Conservation (phyloP, 257 asterid species). For the Ilex asprella region DNA sequence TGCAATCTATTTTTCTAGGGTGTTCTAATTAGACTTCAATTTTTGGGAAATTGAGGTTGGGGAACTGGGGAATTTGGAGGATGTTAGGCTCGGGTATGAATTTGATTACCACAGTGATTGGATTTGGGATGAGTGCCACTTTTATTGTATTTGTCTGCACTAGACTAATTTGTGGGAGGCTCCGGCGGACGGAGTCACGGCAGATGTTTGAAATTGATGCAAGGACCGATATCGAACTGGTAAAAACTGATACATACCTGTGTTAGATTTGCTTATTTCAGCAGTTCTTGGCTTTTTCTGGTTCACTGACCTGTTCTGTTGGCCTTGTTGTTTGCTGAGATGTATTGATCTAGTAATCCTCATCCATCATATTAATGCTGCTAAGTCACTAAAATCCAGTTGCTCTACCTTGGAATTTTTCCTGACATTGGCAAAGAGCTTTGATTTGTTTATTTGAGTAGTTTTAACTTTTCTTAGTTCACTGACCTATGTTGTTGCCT, state of each 20-base stretch:
- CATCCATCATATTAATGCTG: neutral
- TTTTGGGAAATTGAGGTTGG: conserved; percentile 13
- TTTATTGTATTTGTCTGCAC: conserved; percentile 90
- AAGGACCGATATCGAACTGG: conserved; percentile 79
- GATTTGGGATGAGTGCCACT: conserved; percentile 94
- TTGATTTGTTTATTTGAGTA: neutral
- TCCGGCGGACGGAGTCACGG: conserved; percentile 53
- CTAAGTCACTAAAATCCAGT: neutral
- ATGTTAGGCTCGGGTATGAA: conserved; percentile 79
- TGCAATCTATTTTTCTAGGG: neutral
- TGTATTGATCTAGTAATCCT: neutral
- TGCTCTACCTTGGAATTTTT: neutral
- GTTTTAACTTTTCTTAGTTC: neutral
- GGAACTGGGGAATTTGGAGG: conserved; percentile 10
- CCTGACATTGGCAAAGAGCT: neutral
- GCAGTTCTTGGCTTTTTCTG: neutral
- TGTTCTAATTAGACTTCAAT: neutral
- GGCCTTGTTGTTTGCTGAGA: neutral
- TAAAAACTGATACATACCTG: conserved; percentile 18
- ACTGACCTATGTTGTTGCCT: neutral
- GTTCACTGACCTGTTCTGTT: neutral
- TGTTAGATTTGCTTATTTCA: neutral
- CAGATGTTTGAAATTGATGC: conserved; percentile 71
- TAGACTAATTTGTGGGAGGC: conserved; percentile 71
- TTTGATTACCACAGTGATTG: conserved; percentile 78